Conservation (phyloP, 2,329 filamentous ascomycete species). For the Verticillium tricorpus region DNA sequence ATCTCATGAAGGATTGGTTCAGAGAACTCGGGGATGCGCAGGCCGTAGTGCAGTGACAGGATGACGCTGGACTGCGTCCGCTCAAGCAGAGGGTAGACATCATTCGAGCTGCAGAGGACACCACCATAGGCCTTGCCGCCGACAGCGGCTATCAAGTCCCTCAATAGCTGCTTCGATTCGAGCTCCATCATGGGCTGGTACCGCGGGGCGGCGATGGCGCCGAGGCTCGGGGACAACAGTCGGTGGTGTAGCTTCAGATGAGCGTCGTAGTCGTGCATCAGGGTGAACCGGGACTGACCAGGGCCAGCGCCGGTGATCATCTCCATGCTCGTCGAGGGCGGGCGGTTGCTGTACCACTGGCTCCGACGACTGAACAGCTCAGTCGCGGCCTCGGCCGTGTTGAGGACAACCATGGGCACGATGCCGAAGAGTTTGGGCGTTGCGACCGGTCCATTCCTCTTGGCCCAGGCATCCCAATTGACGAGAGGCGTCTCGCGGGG, state of each 20-base stretch:
- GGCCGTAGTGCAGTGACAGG: constrained; percentile 30
- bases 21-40: constrained; percentile 21
- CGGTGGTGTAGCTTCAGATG: constrained; percentile 32
- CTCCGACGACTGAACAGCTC: constrained; percentile 17
- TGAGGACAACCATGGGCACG: constrained; percentile 14
- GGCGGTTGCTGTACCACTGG: constrained; percentile 15
- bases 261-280: constrained; percentile 28
- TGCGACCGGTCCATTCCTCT: constrained; percentile 10
- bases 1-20: constrained; percentile 20
- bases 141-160: constrained; percentile 17
- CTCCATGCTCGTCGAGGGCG: constrained; percentile 16
- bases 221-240: constrained; percentile 29
- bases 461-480: constrained; percentile 15
- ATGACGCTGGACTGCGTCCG: constrained; percentile 30
- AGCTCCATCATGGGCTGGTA: constrained; percentile 39
- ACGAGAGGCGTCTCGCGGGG: constrained; percentile 13
- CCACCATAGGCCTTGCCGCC: not conserved
- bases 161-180: constrained; percentile 38
- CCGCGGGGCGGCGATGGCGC: constrained; percentile 19
- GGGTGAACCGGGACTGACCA: constrained; percentile 13
- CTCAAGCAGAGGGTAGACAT: constrained; percentile 27
- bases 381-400: constrained; percentile 12
- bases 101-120: constrained; percentile 4
- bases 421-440: constrained; percentile 16
- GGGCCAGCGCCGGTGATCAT: constrained; percentile 17